These are phyloP conservation scores for Brettanomyces bruxellensis DNA, from an alignment of 805 yeast genomes.

Conservation along the genomic window DNA sequence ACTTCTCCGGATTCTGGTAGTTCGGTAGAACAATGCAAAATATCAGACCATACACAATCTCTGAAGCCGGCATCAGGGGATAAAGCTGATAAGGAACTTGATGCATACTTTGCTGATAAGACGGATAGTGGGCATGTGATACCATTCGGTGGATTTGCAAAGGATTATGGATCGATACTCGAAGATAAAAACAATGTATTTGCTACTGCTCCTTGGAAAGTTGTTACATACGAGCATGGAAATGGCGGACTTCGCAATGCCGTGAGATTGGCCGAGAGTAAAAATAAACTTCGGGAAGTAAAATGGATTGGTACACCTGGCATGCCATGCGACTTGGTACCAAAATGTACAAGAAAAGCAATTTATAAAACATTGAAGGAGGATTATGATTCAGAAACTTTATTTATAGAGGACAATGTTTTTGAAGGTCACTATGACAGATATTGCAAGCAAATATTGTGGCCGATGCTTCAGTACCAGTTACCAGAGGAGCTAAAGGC, in stretches of 20 bases:
- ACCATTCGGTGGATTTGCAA: constrained; percentile 71
- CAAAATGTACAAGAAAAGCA: constrained; percentile 41
- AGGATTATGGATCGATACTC: constrained; percentile 34
- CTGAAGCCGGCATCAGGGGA: neutral
- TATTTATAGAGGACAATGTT: constrained; percentile 66
- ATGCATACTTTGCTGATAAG: neutral
- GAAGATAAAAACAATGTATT: constrained; percentile 35
- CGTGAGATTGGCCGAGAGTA: constrained; percentile 46
- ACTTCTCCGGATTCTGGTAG: neutral
- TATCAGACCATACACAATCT: neutral
- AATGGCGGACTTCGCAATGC: constrained; percentile 89
- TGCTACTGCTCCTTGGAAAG: constrained; percentile 62
- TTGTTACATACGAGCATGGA: constrained; percentile 63
- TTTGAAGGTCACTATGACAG: constrained; percentile 87
- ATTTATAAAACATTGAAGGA: constrained; percentile 40
- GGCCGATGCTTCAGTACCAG: constrained; percentile 94
- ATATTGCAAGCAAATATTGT: constrained; percentile 86
- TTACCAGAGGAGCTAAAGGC: constrained; percentile 92
- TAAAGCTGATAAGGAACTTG: constrained; percentile 8
- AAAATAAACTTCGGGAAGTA: constrained; percentile 14
- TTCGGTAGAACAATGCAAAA: neutral
- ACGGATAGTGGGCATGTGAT: constrained; percentile 29
- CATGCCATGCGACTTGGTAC: constrained; percentile 80
- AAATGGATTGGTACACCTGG: constrained; percentile 90
- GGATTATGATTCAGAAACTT: constrained; percentile 52